Evolutionary conservation across 2,329 filamentous ascomycete genomes (phyloP), one percentile per base, ranked within the genome.

Genomic region (Arthrobotrys iridis): DNA sequence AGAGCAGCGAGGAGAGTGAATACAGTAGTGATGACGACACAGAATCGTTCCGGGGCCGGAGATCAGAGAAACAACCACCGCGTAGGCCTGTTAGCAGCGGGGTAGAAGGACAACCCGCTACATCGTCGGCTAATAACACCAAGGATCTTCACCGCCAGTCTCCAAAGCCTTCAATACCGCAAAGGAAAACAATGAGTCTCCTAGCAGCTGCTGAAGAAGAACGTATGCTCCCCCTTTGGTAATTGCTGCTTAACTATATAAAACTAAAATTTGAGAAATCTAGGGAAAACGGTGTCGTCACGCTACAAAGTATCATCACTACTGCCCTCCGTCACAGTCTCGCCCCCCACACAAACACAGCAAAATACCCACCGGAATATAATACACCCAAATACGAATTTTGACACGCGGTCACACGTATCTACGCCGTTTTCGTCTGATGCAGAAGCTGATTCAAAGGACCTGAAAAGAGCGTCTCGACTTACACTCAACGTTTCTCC

Each of bases 391-490:
- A 88, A 88, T 62, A 96, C 92, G 8, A 95, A 90, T 81, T 97
- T 93, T 81, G 93, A 97, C 83, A 1, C 81, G 84, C 80, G 83
- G 86, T 82, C 90, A 83, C 83, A 84, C 28, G 78, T 85, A 43
- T 85, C 85, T 2, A 89, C 87, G 0, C 88, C 88, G 0, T 86
- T 93, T 68, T 91, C 93, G 77, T 96, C 93, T 1, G 95, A 98
- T 72, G 90, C 93, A 30, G 93, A 97, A 81, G 90, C 90, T 22
- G 92, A 96, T 68, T 85, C 93, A 55, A 89, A 88, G 26, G 93
- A 97, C 78, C 92, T 98, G 79, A 92, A 91, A 82, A 88, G 90
- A 33, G 95, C 95, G 0, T 95, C 98, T 82, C 92, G 91, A 77
- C 86, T 99, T 55, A 87, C 89, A 0, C 87, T 98, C 76, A 89